Evolutionary conservation across 306 rosid genomes (phyloP).

Genomic region (Acacia melanoxylon): DNA sequence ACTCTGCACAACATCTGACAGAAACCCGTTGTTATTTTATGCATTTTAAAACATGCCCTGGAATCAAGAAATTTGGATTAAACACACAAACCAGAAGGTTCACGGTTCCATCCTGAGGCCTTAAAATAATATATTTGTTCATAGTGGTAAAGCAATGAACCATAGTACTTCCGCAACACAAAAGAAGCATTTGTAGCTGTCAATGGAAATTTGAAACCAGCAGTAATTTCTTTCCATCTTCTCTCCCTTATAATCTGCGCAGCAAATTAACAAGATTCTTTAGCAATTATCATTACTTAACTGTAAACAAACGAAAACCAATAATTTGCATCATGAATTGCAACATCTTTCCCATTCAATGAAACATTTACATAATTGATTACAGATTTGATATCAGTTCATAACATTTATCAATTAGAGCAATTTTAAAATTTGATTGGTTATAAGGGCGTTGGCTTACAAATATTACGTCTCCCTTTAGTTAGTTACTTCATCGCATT

Average conservation of each 20-base stretch:
- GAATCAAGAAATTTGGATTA: slow-evolving; percentile 4
- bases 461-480: neutral
- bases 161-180: slow-evolving; percentile 84
- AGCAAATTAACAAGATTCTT: slow-evolving; percentile 21
- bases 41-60: slow-evolving; percentile 9
- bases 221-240: slow-evolving; percentile 91
- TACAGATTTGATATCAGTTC: neutral
- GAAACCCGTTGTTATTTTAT: slow-evolving; percentile 25
- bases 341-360: neutral
- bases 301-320: slow-evolving; percentile 11
- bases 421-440: neutral
- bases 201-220: slow-evolving; percentile 85
- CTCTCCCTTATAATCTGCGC: slow-evolving; percentile 74
- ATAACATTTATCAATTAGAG: neutral
- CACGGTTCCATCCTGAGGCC: slow-evolving; percentile 50
- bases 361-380: neutral
- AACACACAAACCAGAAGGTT: slow-evolving; percentile 43
- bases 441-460: neutral
- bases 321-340: neutral
- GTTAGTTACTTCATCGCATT: neutral
- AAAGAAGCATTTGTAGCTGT: slow-evolving; percentile 96
- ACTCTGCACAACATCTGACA: slow-evolving; percentile 51
- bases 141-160: slow-evolving; percentile 72
- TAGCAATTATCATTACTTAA: neutral
- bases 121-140: slow-evolving; percentile 79